Conservation (phyloP, 345 rosid species). For the Chamaenerion angustifolium region DNA sequence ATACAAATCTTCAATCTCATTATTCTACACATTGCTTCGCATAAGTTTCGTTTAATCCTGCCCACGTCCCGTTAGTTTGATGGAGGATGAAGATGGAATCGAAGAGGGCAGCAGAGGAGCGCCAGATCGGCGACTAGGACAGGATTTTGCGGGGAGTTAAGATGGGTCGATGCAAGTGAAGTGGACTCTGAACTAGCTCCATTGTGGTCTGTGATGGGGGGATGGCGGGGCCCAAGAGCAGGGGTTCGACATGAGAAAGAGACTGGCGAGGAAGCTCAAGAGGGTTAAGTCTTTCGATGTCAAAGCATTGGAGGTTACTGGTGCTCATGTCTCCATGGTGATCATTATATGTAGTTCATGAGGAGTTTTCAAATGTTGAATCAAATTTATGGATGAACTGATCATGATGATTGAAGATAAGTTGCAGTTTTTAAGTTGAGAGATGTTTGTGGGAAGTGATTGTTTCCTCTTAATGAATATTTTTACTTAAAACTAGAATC, state of each 20-base stretch:
- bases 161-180: conserved; percentile 96
- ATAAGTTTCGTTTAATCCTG: too few species aligned
- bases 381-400: too few species aligned
- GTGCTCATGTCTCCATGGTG: conserved; percentile 52
- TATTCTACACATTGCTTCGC: too few species aligned
- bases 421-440: too few species aligned
- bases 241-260: conserved; percentile 54
- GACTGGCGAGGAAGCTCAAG: conserved; percentile 57
- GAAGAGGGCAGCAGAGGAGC: conserved; percentile 40
- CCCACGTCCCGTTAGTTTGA: conserved; percentile 5
- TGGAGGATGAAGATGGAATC: conserved; percentile 35
- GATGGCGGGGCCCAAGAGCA: conserved; percentile 23
- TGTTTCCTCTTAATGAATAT: neutral
- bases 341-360: neutral
- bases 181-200: conserved; percentile 19
- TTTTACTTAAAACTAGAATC: conserved; percentile 36
- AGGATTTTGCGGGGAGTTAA: conserved; percentile 28
- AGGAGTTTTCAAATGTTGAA: neutral
- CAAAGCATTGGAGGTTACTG: conserved; percentile 86
- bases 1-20: too few species aligned
- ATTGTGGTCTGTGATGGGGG: conserved; percentile 35
- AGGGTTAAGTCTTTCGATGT: conserved; percentile 83
- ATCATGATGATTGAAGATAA: too few species aligned
- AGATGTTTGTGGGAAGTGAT: too few species aligned
- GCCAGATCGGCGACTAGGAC: conserved; percentile 17